These are phyloP conservation scores for Bjerkandera adusta DNA, from an alignment of 1,284 basidiomycete genomes.

Conservation along the genomic window DNA sequence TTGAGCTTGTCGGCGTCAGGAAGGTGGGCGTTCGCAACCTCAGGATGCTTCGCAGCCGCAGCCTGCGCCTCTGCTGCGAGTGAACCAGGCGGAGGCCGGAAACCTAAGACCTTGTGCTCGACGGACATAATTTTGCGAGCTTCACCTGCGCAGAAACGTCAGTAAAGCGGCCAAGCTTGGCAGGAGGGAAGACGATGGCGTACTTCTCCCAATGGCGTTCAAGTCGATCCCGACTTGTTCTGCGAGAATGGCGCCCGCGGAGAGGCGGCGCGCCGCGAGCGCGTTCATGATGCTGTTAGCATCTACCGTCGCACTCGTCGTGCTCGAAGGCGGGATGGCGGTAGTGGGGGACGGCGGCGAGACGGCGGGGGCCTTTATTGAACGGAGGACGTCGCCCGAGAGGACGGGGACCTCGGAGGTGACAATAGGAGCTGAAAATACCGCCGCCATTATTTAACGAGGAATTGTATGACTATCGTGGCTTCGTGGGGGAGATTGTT, in stretches of 20 bases:
- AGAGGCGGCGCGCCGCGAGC: constrained; percentile 7
- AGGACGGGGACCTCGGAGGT: constrained; percentile 24
- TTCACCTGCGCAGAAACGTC: constrained; percentile 22
- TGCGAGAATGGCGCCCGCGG: constrained; percentile 17
- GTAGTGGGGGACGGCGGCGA: constrained; percentile 9
- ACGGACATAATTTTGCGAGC: constrained; percentile 36
- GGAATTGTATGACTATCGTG: too few species aligned
- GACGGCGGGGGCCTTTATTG: constrained; percentile 16
- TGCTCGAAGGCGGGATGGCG: neutral
- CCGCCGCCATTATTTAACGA: too few species aligned
- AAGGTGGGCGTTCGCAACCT: constrained; percentile 16
- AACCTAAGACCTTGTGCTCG: constrained; percentile 38
- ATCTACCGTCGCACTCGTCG: neutral
- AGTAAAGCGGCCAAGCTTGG: neutral
- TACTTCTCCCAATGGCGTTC: constrained; percentile 26
- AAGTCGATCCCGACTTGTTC: constrained; percentile 27
- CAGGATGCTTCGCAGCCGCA: constrained; percentile 33
- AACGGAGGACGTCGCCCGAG: constrained; percentile 21
- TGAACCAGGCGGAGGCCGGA: constrained; percentile 36
- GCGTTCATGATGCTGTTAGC: too few species aligned
- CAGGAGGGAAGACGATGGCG: neutral
- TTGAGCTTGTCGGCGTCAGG: constrained; percentile 24
- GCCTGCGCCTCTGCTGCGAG: constrained; percentile 38
- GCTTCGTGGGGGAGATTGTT: too few species aligned
- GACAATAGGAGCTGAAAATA: constrained; percentile 11